A percentile compares a stretch with the other conserved stretches of the same genome.
Evolutionary conservation across 129 eudicot species (phyloP).

Genomic region (Centella asiatica): DNA sequence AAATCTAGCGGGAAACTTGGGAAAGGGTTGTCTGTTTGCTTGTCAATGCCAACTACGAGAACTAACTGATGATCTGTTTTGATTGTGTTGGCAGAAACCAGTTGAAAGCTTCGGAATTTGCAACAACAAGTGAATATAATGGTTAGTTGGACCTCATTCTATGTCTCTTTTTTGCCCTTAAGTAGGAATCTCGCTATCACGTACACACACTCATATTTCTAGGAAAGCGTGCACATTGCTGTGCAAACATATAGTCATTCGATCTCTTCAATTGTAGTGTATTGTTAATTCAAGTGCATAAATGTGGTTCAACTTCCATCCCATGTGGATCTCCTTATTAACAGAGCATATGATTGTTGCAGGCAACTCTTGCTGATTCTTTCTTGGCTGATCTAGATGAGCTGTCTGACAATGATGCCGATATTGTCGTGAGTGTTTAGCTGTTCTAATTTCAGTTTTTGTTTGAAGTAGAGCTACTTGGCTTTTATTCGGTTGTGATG

Average conservation of each 20-base stretch:
- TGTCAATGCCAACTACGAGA: no score
- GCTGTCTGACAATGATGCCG: constrained; percentile 79
- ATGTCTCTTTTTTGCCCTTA: no score
- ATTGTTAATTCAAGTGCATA: no score
- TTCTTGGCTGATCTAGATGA: constrained; percentile 98
- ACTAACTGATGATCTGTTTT: no score
- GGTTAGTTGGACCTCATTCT: neutral
- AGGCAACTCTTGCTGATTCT: constrained; percentile 94
- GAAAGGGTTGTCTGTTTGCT: no score
- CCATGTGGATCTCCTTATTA: neutral
- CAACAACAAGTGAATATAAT: no score
- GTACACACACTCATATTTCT: neutral
- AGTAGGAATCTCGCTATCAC: no score
- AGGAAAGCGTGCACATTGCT: neutral
- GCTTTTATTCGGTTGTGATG: neutral
- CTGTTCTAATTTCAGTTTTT: neutral
- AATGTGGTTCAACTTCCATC: neutral
- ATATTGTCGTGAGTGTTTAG: constrained; percentile 44
- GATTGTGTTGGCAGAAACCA: no score
- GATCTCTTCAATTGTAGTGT: neutral
- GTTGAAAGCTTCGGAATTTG: no score
- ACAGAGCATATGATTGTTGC: constrained; percentile 12
- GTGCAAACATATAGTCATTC: no score
- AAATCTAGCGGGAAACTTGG: no score
- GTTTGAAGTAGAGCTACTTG: neutral